Base-by-base conservation (phyloP, 2,329 filamentous ascomycete species). In the Tolypocladium ovalisporum region DNA sequence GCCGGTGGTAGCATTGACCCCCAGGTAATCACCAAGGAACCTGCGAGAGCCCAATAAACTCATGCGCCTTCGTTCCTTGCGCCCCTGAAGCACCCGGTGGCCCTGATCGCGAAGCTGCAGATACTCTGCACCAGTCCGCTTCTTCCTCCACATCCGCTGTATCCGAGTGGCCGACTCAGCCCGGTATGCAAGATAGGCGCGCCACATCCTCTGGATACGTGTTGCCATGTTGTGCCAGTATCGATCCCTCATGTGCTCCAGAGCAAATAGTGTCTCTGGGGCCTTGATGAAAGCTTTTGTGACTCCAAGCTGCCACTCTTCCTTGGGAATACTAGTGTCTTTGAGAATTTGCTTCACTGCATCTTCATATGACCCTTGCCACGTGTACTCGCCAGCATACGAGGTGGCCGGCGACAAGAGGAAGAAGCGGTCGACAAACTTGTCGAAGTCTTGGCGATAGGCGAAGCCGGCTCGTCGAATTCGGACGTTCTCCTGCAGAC, bases 161-260 rank as follows among this genome's bases (percentile, higher is more conserved):
- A 99, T 97, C 37, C 94, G 85, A 17, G 88, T 96, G 8, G 94
- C 94, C 59, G 90, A 94, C 73, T 99, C 94, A 32, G 85, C 88
- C 51, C 94, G 85, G 73, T 97, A 97, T 6, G 93, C 86, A 44
- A 97, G 81, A 68, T 97, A 97, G 55, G 95, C 96, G 66, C 94
- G 84, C 94, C 94, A 99, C 68, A 96, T 94, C 64, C 94, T 84
- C 75, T 99, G 94, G 59, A 99, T 97, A 59, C 94, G 85, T 59
- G 93, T 96, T 4, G 94, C 94, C 94, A 99, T 97, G 75, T 97
- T 99, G 73, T 97, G 93, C 93, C 93, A 97, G 74, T 97, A 99
- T 57, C 90, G 82, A 70, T 99, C 94, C 68, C 94, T 85, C 93
- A 99, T 97, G 58, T 95, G 92, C 73, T 99, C 94, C 13, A 99